Percentiles rank a stretch among this genome's conserved stretches.
Evolutionary conservation across 371 early-diverging fungal species (phyloP).

Genomic region (Zychaea mexicana): DNA sequence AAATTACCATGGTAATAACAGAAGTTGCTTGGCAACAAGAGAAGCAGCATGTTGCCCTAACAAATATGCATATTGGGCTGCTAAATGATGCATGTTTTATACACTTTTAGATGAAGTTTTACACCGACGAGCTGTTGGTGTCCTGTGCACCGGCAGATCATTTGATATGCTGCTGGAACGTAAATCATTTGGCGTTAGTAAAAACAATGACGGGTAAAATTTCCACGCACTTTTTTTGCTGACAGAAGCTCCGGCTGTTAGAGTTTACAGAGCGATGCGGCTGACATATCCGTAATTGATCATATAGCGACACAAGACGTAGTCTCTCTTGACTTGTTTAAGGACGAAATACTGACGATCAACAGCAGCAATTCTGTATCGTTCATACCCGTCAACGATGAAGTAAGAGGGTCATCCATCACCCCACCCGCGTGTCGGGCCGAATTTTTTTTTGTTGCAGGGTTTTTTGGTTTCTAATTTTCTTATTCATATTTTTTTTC

Average conservation of each 20-base stretch:
- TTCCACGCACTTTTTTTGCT: not conserved
- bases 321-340: constrained; percentile 55
- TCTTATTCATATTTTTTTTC: not conserved
- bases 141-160: constrained; percentile 70
- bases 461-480: not conserved
- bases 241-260: no score
- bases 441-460: not conserved
- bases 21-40: not conserved
- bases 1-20: constrained; percentile 63
- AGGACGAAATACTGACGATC: constrained; percentile 67
- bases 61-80: no score
- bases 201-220: constrained; percentile 60
- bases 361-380: constrained; percentile 66
- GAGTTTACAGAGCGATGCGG: not conserved
- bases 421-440: not conserved
- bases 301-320: constrained; percentile 42
- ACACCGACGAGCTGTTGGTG: constrained; percentile 59
- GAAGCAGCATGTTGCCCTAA: no score
- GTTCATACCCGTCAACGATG: constrained; percentile 69
- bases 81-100: not conserved
- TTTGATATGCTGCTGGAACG: constrained; percentile 66
- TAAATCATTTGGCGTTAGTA: constrained; percentile 51
- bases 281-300: not conserved
- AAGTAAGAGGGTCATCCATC: constrained; percentile 41
- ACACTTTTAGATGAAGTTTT: constrained; percentile 56